These are phyloP conservation scores for Penicillium brevicompactum DNA, from an alignment of 2,329 filamentous ascomycete genomes.

Conservation along the genomic window DNA sequence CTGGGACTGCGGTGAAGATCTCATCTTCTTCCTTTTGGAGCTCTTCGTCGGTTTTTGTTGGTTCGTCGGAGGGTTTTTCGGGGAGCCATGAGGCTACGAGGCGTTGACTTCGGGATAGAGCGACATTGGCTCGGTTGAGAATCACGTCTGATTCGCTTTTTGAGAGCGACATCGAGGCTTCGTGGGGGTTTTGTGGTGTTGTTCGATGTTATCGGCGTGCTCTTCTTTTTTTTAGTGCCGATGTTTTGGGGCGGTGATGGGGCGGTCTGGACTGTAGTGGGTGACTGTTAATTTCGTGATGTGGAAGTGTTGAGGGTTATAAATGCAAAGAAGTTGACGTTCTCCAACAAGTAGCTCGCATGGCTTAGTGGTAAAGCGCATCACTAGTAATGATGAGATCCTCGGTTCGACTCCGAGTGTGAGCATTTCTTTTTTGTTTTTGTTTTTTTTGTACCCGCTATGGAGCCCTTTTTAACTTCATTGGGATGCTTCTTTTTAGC, in stretches of 20 bases:
- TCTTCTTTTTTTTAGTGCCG: conserved; percentile 2
- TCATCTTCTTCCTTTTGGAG: conserved; percentile 56
- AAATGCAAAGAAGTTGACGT: neutral
- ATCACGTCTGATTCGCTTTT: conserved; percentile 55
- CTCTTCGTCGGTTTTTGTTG: conserved; percentile 47
- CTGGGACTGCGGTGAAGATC: conserved; percentile 55
- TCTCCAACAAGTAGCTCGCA: neutral
- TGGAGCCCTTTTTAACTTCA: neutral
- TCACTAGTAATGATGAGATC: neutral
- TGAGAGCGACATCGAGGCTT: conserved; percentile 33
- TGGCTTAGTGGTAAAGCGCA: neutral
- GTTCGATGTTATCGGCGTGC: no score
- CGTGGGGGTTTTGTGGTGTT: neutral
- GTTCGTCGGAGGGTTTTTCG: conserved; percentile 44
- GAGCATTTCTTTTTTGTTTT: neutral
- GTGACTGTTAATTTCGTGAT: no score
- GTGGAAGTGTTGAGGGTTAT: neutral
- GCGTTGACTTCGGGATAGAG: conserved; percentile 56
- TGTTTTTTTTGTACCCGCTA: no score
- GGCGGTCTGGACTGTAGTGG: neutral
- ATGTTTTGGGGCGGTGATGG: neutral
- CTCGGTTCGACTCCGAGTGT: neutral
- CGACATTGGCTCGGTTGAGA: conserved; percentile 56
- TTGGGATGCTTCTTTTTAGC: neutral
- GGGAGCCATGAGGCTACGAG: conserved; percentile 61